These are phyloP conservation scores for Lepidium sativum DNA, from an alignment of 345 rosid species.

Conservation along the genomic window DNA sequence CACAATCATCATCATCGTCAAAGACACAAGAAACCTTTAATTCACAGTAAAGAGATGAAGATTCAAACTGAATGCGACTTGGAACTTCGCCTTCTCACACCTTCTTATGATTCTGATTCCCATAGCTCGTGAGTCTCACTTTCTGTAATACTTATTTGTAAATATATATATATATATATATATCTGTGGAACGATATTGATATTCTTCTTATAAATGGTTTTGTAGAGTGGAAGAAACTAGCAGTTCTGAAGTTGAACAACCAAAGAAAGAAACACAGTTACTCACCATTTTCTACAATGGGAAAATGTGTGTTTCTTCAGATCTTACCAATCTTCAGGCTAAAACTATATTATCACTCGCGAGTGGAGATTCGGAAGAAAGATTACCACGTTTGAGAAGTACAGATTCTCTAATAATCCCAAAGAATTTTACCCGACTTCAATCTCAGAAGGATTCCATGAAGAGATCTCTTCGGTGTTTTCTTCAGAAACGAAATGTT, in stretches of 20 bases:
- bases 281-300: constrained; percentile 13
- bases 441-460: constrained; percentile 10
- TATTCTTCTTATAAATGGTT: not conserved
- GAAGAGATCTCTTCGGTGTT: constrained; percentile 18
- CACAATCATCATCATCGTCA: not conserved
- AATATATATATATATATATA: not conserved
- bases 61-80: constrained; percentile 18
- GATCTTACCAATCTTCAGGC: constrained; percentile 9
- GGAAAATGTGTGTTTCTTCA: constrained; percentile 8
- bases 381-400: not conserved
- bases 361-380: constrained; percentile 2
- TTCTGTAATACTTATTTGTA: not conserved
- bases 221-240: not conserved
- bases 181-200: not conserved
- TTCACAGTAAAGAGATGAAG: not conserved
- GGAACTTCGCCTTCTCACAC: constrained; percentile 15
- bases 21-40: not conserved
- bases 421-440: not conserved
- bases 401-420: not conserved
- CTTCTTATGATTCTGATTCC: not conserved
- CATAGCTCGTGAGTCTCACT: not conserved
- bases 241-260: not conserved
- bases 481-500: constrained; percentile 18
- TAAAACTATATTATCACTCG: constrained; percentile 8
- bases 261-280: constrained; percentile 8